phyloP scores from a whole-genome alignment of 257 asterid genomes.

The Nicotiana otophora region DNA sequence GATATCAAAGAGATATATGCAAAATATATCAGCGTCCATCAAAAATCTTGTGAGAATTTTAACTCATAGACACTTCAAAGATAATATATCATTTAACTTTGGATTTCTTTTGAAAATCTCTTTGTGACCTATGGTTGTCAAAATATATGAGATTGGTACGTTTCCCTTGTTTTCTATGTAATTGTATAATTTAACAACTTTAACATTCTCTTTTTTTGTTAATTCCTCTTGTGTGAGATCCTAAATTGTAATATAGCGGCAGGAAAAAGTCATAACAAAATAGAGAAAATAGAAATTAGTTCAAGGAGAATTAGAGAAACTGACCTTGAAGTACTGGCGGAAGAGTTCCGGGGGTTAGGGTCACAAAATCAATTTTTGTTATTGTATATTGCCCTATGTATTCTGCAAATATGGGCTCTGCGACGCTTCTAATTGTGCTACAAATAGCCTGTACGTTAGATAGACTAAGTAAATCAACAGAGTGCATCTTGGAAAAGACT shows the following conservation, averaged over 20 bases:
- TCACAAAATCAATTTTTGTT: constrained; percentile 63
- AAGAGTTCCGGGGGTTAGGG: constrained; percentile 63
- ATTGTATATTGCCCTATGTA: constrained; percentile 62
- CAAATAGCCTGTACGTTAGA: constrained; percentile 54
- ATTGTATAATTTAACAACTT: too few relatives aligned
- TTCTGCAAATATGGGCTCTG: constrained; percentile 66
- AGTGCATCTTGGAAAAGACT: background rate
- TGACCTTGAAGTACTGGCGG: constrained; percentile 79
- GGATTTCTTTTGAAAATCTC: background rate
- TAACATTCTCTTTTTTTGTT: background rate
- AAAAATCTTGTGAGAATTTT: background rate
- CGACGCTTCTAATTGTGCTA: constrained; percentile 52
- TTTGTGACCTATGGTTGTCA: background rate
- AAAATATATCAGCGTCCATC: background rate
- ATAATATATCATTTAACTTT: background rate
- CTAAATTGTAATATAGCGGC: too few relatives aligned
- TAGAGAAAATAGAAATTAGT: background rate
- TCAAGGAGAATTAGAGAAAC: constrained; percentile 9
- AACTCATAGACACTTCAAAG: background rate
- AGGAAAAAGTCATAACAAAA: background rate
- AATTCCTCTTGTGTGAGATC: background rate
- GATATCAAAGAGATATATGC: background rate
- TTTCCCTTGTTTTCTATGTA: background rate
- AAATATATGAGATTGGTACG: background rate
- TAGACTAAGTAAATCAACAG: background rate